Evolutionary conservation across 108 stramenopile genomes (phyloP).

Genomic region (Fragilaria crotonensis): DNA sequence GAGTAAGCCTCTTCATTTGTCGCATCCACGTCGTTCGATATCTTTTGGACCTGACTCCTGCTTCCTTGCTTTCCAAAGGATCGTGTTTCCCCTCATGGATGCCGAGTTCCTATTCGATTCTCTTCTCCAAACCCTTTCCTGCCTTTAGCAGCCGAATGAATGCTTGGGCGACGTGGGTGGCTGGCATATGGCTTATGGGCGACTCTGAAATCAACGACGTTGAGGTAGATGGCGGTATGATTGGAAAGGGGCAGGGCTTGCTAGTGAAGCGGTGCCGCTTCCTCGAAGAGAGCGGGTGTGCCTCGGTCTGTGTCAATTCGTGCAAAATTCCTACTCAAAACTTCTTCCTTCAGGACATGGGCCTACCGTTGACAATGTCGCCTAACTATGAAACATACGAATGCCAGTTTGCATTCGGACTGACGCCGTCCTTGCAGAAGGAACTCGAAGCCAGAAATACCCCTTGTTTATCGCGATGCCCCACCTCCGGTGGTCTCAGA

Average conservation of each 20-base stretch:
- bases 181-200: slow-evolving; percentile 91
- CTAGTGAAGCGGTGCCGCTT: slow-evolving; percentile 91
- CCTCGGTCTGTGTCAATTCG: slow-evolving; percentile 84
- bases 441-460: slow-evolving; percentile 59
- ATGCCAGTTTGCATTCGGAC: slow-evolving; percentile 82
- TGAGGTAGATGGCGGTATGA: slow-evolving; percentile 24
- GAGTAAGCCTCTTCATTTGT: slow-evolving; percentile 23
- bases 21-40: slow-evolving; percentile 16
- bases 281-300: slow-evolving; percentile 86
- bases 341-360: slow-evolving; percentile 87
- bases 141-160: slow-evolving; percentile 78
- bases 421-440: slow-evolving; percentile 43
- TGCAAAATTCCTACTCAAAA: slow-evolving; percentile 94
- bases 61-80: slow-evolving; percentile 7
- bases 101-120: slow-evolving; percentile 32
- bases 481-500: slow-evolving; percentile 54
- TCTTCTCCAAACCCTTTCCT: slow-evolving; percentile 72
- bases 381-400: slow-evolving; percentile 83
- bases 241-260: slow-evolving; percentile 63
- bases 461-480: slow-evolving; percentile 74
- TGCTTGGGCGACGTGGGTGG: slow-evolving; percentile 81
- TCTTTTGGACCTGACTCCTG: slow-evolving; percentile 1
- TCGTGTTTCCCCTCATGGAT: slow-evolving; percentile 62
- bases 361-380: slow-evolving; percentile 75
- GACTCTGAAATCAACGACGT: slow-evolving; percentile 83